phyloP scores from a whole-genome alignment of 805 yeast genomes.

The Metschnikowia drakensbergensis region DNA sequence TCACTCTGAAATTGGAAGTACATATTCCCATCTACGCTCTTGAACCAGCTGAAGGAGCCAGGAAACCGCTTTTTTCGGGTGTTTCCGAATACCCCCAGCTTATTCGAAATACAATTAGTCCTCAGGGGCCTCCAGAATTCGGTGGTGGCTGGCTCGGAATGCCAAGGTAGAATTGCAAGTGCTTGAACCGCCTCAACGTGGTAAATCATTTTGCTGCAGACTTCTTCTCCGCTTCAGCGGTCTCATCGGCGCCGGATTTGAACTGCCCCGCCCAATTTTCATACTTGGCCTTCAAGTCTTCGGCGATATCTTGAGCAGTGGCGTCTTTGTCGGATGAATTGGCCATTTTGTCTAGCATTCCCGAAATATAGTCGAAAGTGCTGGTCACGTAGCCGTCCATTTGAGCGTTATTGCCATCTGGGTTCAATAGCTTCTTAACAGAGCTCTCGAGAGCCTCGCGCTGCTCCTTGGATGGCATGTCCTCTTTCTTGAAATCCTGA shows the following conservation, averaged over 20 bases:
- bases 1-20: too few species aligned
- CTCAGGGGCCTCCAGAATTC: too few species aligned
- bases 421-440: slow-evolving; percentile 21
- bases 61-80: too few species aligned
- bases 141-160: too few species aligned
- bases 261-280: slow-evolving; percentile 26
- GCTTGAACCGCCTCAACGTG: too few species aligned
- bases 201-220: background rate
- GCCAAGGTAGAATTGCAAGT: too few species aligned
- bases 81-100: too few species aligned
- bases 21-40: too few species aligned
- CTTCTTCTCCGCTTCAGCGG: slow-evolving; percentile 9
- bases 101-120: too few species aligned
- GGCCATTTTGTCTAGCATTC: slow-evolving; percentile 27
- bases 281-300: slow-evolving; percentile 28
- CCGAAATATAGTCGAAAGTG: slow-evolving; percentile 26
- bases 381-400: slow-evolving; percentile 26
- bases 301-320: slow-evolving; percentile 33
- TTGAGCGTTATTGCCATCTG: slow-evolving; percentile 26
- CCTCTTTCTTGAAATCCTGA: slow-evolving; percentile 1
- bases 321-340: slow-evolving; percentile 30
- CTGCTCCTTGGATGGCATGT: slow-evolving; percentile 10
- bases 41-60: too few species aligned
- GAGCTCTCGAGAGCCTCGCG: slow-evolving; percentile 7
- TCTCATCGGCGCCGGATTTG: slow-evolving; percentile 1